Evolutionary conservation across 768 basidiomycete genomes (phyloP).

Genomic region (Hemileccinum rubropunctum): DNA sequence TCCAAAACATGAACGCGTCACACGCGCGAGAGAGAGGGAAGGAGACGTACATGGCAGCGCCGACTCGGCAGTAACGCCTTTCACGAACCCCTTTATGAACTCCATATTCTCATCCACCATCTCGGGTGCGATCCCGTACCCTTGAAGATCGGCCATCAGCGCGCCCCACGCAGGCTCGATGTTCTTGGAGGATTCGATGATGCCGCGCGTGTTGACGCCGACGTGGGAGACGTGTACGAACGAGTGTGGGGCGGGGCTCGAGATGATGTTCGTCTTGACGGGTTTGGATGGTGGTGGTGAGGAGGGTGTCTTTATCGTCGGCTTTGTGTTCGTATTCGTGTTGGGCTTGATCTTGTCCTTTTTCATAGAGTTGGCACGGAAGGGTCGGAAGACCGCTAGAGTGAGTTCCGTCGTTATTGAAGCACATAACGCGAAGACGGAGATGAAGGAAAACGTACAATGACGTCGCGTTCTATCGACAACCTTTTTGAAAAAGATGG

Average conservation of each 20-base stretch:
- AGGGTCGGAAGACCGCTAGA: conserved; percentile 27
- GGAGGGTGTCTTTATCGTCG: conserved; percentile 34
- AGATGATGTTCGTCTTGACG: conserved; percentile 43
- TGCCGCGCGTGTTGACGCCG: conserved; percentile 50
- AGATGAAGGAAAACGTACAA: conserved; percentile 22
- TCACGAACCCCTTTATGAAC: conserved; percentile 34
- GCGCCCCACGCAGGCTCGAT: conserved; percentile 55
- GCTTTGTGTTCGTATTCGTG: background rate
- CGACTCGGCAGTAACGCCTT: conserved; percentile 4
- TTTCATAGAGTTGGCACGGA: conserved; percentile 26
- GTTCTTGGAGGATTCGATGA: conserved; percentile 51
- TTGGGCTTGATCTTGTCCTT: conserved; percentile 17
- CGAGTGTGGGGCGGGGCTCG: conserved; percentile 54
- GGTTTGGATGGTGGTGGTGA: conserved; percentile 18
- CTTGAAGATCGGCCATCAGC: conserved; percentile 42
- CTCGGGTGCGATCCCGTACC: conserved; percentile 35
- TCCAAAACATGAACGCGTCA: background rate
- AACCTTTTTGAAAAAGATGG: conserved; percentile 59
- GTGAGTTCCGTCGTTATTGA: background rate
- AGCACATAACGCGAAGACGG: conserved; percentile 3
- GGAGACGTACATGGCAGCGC: conserved; percentile 11
- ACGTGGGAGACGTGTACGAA: conserved; percentile 69
- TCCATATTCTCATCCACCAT: conserved; percentile 31
- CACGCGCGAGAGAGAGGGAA: background rate
- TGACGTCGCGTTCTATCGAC: conserved; percentile 47